These are phyloP conservation scores for Yamadazyma jaroonii DNA, from an alignment of 1,139 yeast genomes.

Conservation along the genomic window DNA sequence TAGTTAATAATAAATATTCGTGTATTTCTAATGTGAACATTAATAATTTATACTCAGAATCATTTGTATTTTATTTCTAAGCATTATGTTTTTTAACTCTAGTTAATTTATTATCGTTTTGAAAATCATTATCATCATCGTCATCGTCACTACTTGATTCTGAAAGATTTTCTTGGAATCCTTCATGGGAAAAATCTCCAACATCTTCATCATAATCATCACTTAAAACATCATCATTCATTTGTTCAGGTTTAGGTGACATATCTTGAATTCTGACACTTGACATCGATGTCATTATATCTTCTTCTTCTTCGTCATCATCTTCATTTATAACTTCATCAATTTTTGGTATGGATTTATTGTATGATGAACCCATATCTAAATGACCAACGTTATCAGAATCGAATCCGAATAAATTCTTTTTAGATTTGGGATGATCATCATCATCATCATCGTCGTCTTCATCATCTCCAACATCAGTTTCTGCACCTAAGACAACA, in stretches of 20 bases:
- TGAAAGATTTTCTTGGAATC: slow-evolving; percentile 34
- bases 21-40: no score
- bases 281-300: slow-evolving; percentile 18
- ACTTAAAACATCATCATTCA: slow-evolving; percentile 12
- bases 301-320: slow-evolving; percentile 19
- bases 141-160: slow-evolving; percentile 40
- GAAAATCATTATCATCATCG: slow-evolving; percentile 18
- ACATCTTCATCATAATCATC: slow-evolving; percentile 27
- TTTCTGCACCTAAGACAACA: slow-evolving; percentile 38
- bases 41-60: neutral
- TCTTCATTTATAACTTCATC: slow-evolving; percentile 10
- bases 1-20: neutral
- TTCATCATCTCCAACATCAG: slow-evolving; percentile 6
- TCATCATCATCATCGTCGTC: slow-evolving; percentile 11
- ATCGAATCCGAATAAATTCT: slow-evolving; percentile 25
- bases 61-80: slow-evolving; percentile 10
- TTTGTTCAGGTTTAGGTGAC: slow-evolving; percentile 21
- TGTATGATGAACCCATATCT: slow-evolving; percentile 31
- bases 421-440: neutral
- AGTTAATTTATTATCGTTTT: slow-evolving; percentile 28
- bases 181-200: slow-evolving; percentile 19
- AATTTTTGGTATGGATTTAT: slow-evolving; percentile 18
- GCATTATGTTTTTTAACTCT: slow-evolving; percentile 42
- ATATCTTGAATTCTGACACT: slow-evolving; percentile 24
- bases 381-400: slow-evolving; percentile 34